Percentiles rank a stretch among this genome's conserved stretches.
These are phyloP conservation scores for Trichoderma brevicompactum DNA, from an alignment of 2,329 filamentous ascomycete genomes.

Conservation along the genomic window DNA sequence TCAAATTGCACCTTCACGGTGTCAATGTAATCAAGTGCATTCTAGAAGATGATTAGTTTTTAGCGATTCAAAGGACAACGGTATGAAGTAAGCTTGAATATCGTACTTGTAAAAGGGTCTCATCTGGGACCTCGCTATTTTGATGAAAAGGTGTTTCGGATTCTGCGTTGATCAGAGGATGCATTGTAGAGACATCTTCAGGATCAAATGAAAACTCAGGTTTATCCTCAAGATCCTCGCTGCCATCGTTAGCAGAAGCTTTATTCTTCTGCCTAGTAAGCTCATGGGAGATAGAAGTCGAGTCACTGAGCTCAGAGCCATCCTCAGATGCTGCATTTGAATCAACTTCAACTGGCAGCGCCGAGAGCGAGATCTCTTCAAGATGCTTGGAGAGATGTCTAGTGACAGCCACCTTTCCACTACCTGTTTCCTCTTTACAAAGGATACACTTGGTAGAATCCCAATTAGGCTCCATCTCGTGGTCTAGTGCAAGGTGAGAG, in stretches of 20 bases:
- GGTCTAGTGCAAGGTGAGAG: neutral
- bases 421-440: neutral
- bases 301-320: neutral
- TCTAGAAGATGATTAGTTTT: too few species aligned
- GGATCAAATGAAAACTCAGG: too few species aligned
- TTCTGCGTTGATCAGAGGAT: too few species aligned
- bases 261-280: too few species aligned
- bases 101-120: neutral
- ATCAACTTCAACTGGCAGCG: neutral
- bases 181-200: too few species aligned
- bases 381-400: neutral
- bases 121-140: neutral
- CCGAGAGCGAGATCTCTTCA: conserved; percentile 4
- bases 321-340: neutral
- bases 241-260: too few species aligned
- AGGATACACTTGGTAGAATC: neutral
- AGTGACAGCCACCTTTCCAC: neutral
- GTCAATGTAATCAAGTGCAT: neutral
- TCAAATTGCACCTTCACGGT: neutral
- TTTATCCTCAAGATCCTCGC: too few species aligned
- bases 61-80: neutral
- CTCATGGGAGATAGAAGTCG: too few species aligned
- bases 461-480: conserved; percentile 3
- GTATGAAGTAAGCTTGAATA: too few species aligned
- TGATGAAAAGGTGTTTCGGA: too few species aligned